Base-by-base conservation (phyloP, 140 eudicot species). In the Stevia rebaudiana region DNA sequence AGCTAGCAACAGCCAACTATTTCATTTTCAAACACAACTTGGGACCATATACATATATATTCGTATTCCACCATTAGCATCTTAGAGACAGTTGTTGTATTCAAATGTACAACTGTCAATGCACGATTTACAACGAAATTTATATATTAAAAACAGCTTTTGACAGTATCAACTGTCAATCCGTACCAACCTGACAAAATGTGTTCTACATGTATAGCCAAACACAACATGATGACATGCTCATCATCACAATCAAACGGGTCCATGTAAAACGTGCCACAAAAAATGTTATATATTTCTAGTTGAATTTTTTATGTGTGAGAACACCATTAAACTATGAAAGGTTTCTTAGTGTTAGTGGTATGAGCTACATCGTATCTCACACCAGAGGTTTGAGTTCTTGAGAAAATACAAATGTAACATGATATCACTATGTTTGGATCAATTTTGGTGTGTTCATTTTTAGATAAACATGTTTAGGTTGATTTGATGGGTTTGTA, bases 1-100 rank as follows among this genome's bases (percentile, higher is more conserved):
- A 70, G 76, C 75, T 70, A 47, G 68, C 75, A 60, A 67, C 73
- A 68, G 74, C 44, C 65, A 68, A 28, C 54, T 54, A 21, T 40
- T 53, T 68, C 43, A 41, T 43, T 39, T 54, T 55, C 55, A 41
- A 19, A 68, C 67, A 69, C 66, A 69, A 15, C 9, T 16, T 21
- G 68, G 75, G 75, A 70, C 75, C 75, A 60, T 70, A 56, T 0
- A 69, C 53, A 65, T 65, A 52, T 23, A 65, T 65, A 52, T 23
- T 33, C 63, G 30, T 51, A 37, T 69, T 56, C 66, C 75, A 54
- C 43, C 49, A 47, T 43, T 33, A 37, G 69, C 69, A 70, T 70
- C 76, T 70, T 70, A 46, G 59, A 59, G 75, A 54, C 40, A 28
- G 12, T 28, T 54, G 61, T 72, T 72, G 71, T 71, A 51, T 54